These are phyloP conservation scores for Colletotrichum brevisporum DNA, from an alignment of 2,329 filamentous ascomycete species.

Conservation along the genomic window DNA sequence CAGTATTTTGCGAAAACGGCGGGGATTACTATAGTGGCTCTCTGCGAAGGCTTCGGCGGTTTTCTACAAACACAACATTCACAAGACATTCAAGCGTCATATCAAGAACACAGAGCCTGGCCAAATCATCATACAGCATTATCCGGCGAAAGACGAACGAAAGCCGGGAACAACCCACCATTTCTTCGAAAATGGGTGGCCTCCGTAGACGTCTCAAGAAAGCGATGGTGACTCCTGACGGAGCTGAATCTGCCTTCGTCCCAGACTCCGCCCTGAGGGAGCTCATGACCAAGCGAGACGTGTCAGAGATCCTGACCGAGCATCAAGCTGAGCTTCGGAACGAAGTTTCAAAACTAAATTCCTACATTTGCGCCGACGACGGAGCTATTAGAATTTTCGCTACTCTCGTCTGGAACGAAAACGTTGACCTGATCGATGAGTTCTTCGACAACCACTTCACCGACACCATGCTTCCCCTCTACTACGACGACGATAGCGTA, in stretches of 20 bases:
- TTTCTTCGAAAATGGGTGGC: background rate
- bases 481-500: no score
- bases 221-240: background rate
- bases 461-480: conserved; percentile 7
- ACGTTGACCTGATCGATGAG: rapidly evolving
- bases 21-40: no score
- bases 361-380: background rate
- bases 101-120: background rate
- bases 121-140: background rate
- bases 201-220: background rate
- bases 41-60: no score
- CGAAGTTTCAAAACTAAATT: background rate
- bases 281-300: background rate
- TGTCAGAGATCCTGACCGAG: background rate
- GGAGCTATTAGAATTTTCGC: background rate
- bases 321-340: rapidly evolving
- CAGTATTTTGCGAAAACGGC: no score
- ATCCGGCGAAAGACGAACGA: background rate
- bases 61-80: background rate
- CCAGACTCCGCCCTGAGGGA: background rate
- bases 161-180: no score
- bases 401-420: background rate
- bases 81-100: background rate
- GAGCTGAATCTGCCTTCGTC: background rate
- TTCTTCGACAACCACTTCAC: background rate